phyloP scores from a whole-genome alignment of 192 early-diverging fungal genomes.

The Backusella tarrabulga region DNA sequence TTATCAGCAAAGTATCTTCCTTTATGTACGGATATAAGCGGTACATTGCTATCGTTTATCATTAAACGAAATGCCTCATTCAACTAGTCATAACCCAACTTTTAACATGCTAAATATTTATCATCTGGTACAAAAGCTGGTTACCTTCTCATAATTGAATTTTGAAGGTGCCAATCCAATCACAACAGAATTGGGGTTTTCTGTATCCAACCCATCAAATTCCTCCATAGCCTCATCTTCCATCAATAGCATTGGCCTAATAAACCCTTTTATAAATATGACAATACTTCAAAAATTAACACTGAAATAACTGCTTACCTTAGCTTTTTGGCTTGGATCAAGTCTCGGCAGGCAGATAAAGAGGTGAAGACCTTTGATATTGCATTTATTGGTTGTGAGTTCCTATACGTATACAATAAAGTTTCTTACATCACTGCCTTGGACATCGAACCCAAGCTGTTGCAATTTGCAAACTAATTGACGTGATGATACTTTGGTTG shows the following conservation, averaged over 20 bases:
- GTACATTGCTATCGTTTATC: slow-evolving; percentile 43
- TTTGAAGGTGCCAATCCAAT: slow-evolving; percentile 75
- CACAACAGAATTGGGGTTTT: slow-evolving; percentile 74
- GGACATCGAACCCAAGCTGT: slow-evolving; percentile 67
- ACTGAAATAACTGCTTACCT: slow-evolving; percentile 26
- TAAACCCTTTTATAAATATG: not conserved
- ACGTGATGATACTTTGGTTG: slow-evolving; percentile 71
- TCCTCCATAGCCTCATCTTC: slow-evolving; percentile 70
- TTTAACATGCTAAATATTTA: not conserved
- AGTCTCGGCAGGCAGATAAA: slow-evolving; percentile 67
- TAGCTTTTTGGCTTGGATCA: slow-evolving; percentile 48
- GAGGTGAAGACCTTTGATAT: slow-evolving; percentile 73
- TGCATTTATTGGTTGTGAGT: not conserved
- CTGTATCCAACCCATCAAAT: slow-evolving; percentile 58
- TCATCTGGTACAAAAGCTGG: not conserved
- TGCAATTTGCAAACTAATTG: slow-evolving; percentile 57
- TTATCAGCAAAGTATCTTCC: slow-evolving; percentile 73
- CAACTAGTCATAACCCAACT: slow-evolving; percentile 42
- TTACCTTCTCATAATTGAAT: slow-evolving; percentile 67
- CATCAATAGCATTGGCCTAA: slow-evolving; percentile 75
- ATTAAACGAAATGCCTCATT: slow-evolving; percentile 79
- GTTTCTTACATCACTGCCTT: slow-evolving; percentile 48
- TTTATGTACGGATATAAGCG: slow-evolving; percentile 82
- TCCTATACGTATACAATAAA: not conserved
- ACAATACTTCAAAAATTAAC: not conserved